phyloP scores from a whole-genome alignment of 208 protist genomes.

The Strigomonas culicis region DNA sequence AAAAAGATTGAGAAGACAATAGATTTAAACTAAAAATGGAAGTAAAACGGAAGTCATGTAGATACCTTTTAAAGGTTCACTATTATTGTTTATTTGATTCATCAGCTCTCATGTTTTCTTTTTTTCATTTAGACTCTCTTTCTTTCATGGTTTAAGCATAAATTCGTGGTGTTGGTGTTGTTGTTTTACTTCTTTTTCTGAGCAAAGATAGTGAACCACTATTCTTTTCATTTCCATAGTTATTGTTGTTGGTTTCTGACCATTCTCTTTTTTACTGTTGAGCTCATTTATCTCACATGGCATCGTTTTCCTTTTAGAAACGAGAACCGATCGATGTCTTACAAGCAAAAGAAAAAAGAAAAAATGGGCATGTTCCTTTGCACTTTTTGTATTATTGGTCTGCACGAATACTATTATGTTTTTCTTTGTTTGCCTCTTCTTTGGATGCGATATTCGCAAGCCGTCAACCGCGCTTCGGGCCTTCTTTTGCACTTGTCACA shows the following conservation, averaged over 20 bases:
- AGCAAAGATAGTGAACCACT: too few relatives aligned
- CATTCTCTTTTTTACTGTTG: constrained; percentile 11
- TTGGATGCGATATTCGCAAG: constrained; percentile 4
- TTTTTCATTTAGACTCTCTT: constrained; percentile 1
- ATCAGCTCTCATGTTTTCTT: neutral
- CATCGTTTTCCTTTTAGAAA: constrained; percentile 4
- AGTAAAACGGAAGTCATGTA: neutral
- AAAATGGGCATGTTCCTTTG: neutral
- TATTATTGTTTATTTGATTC: neutral
- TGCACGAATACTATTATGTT: constrained; percentile 2
- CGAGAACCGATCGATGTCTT: neutral
- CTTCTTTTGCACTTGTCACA: too few relatives aligned
- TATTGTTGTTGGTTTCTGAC: constrained; percentile 6
- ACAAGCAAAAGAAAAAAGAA: constrained; percentile 2
- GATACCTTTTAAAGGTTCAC: neutral
- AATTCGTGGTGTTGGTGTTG: neutral
- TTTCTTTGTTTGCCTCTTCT: neutral
- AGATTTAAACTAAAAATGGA: neutral
- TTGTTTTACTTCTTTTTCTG: too few relatives aligned
- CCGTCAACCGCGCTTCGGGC: too few relatives aligned
- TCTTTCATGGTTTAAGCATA: neutral
- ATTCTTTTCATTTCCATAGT: constrained; percentile 1
- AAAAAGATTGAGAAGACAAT: neutral
- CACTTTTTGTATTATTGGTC: too few relatives aligned
- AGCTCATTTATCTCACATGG: neutral